Evolutionary conservation across 306 rosid genomes (phyloP), one percentile per base, ranked within the genome.

Genomic region (Aeschynomene evenia): DNA sequence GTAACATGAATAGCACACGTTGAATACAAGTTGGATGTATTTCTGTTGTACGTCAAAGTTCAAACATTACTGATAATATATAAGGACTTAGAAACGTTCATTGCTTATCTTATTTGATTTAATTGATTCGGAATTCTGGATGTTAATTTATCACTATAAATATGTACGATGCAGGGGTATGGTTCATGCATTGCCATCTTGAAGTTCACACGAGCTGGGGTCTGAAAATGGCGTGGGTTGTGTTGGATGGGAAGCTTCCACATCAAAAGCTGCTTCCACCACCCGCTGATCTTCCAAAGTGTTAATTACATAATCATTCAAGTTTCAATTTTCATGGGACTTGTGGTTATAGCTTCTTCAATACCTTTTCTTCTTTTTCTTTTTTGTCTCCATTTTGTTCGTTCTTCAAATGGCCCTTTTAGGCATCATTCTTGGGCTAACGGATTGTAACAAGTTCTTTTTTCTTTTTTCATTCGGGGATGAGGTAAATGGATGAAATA

Each of bases 151-250:
- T n/a, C 6, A 20, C 15, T 60, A 28, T 31, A 12, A 46, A 46
- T 39, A 34, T 37, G 48, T 15, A 6, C n/a, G n/a, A n/a, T 39
- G 53, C 56, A 88, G 91, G 95, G 14, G 95, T 73, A 23, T 88
- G 91, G 95, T 86, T 88, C 68, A 88, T 85, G 91, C 94, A 88
- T 75, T 88, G 94, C 57, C 90, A 85, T 20, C 60, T 85, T 69
- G 94, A 86, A 71, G 55, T 84, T 14, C 91, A 86, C 74, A 86
- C 90, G 6, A 86, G 91, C 22, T 86, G 91, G 95, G 95, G 95
- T 23, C 76, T 88, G 52, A 88, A 53, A 72, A 88, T 88, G 91
- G 87, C 88, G 2, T 88, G 95, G 91, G 12, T 84, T 26, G 91
- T 86, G 1, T 72, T 86, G 54, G 87, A 86, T 71, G 95, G 91